Percentiles rank a stretch among this genome's conserved stretches.
Conservation (phyloP, 1,284 basidiomycete species). For the Puccinia hordei region DNA sequence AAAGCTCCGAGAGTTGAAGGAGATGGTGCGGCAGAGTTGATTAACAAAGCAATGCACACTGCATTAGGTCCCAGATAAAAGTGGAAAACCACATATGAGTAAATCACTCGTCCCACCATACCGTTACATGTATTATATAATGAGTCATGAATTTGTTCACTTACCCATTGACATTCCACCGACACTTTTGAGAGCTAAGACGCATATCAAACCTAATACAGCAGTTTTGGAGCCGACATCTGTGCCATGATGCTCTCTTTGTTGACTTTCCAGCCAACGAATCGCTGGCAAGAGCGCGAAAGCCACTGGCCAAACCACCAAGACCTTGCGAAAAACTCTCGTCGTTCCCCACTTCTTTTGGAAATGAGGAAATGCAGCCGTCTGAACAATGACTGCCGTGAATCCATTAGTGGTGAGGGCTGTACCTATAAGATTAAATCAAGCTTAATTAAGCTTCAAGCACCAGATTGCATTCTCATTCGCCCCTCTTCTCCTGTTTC, state of each 20-base stretch:
- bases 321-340: constrained; percentile 21
- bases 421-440: constrained; percentile 9
- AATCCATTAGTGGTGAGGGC: constrained; percentile 38
- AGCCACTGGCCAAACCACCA: constrained; percentile 3
- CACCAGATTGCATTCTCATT: neutral
- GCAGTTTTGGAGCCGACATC: neutral
- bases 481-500: no score
- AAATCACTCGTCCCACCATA: neutral
- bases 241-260: neutral
- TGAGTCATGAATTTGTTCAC: neutral
- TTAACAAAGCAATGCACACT: neutral
- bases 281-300: constrained; percentile 22
- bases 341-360: constrained; percentile 30
- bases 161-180: constrained; percentile 20
- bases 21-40: no score
- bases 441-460: neutral
- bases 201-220: constrained; percentile 5
- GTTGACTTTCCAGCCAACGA: neutral
- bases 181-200: constrained; percentile 34
- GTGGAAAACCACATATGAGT: neutral
- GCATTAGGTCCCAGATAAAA: neutral
- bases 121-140: no score
- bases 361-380: constrained; percentile 18
- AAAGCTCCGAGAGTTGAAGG: no score
- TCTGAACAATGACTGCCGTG: constrained; percentile 10